Base-by-base conservation (phyloP, 208 protist species). In the Trypanosoma mega region DNA sequence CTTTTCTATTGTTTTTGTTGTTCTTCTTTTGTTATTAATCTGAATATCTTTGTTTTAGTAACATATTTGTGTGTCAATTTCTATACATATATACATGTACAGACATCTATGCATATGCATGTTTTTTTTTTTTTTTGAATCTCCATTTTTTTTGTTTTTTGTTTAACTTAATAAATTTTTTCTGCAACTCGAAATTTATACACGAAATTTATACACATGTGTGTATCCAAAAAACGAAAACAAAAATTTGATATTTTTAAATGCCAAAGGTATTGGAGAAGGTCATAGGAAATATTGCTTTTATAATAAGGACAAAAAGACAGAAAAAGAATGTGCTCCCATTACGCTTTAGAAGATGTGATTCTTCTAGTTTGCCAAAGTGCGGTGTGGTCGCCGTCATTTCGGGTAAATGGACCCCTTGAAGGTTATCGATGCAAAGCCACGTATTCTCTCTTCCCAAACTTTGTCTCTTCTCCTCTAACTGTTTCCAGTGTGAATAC, bases 391-490 rank as follows among this genome's bases (percentile, higher is more conserved):
- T 33, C 51, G 26, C 16, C 51, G 5, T 41, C 51, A 2, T 21
- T 76, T 16, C 71, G 63, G 0, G 76, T 83, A 7, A 26, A 46
- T 11, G 80, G 75, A 8, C 53, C 54, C 3, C 43, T 52, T 11
- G 43, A 47, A 2, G 54, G 49, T 7, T 80, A 75, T 54, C 64
- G 76, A 0, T 78, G 73, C 59, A 80, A 82, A 46, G 71, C 63
- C 2, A 87, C 80, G 8, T 82, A 80, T 46, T 78, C 67, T 3
- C 45, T 80, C 37, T 52, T 58, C 12, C 73, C 80, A 5, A 5
- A 21, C 11, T 54, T 83, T n/a, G 21, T 37, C 8, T 52, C 52
- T 4, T 73, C 76, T 1, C 52, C 51, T n/a, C 67, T 76, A 5
- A 59, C 49, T 27, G 68, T 39, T 45, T n/a, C 3, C 0, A 21